Evolutionary conservation across 2,329 filamentous ascomycete genomes (phyloP), one percentile per base, ranked within the genome.

Genomic region (Xylaria sp.): DNA sequence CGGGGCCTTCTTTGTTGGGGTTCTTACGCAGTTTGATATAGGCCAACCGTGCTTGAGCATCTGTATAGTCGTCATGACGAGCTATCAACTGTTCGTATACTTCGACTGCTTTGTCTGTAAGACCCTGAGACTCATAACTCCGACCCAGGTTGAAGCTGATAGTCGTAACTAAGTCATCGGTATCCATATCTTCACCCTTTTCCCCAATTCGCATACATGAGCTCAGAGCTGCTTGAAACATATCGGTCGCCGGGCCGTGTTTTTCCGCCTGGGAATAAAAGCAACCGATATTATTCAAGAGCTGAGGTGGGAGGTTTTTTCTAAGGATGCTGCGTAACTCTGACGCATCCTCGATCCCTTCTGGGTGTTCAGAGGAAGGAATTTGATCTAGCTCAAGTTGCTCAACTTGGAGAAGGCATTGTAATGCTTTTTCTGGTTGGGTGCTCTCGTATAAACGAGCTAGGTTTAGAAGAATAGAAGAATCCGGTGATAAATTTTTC

Each of bases 211-310:
- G 92, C 75, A 97, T 90, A 77, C 94, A 98, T 18, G 95, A 93
- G 71, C 91, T 92, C 63, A 99, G 83, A 0, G 94, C 96, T n/a
- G 92, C 90, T 80, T 99, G 93, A 78, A 98, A 99, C 82, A 97
- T 88, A 60, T 95, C 91, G 73, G 93, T 91, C 25, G 96, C 94
- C 70, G 89, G 85, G 23, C 91, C 89, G 72, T 92, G 90, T 78
- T 94, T 94, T 75, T 97, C 94, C 1, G 90, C 87, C 78, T 97
- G 94, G 74, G 94, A 98, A 74, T 97, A 90, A 82, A 98, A 98
- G 80, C 94, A 98, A 5, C 93, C 96, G 78, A 98, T 97, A 79
- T 99, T 99, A 85, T 98, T 99, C 52, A 99, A 87, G 1, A 98
- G 86, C 77, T 97, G 94, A 3, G 96, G 96, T 0, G 94, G 93